Conservation (phyloP, 495 filamentous ascomycete genomes). For the Zalerion maritima region DNA sequence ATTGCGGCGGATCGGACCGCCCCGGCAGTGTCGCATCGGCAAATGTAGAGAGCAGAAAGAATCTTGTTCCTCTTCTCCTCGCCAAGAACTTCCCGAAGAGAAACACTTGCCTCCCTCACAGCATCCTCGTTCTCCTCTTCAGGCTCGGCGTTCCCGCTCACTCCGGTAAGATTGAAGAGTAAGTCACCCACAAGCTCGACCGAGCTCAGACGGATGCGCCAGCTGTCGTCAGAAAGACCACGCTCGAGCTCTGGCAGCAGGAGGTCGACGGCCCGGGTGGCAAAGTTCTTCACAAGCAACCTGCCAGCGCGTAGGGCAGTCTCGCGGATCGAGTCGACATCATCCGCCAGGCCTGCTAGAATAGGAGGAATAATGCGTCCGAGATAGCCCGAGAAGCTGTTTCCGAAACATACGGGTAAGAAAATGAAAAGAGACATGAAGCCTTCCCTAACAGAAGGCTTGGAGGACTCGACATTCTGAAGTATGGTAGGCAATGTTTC, state of each 20-base stretch:
- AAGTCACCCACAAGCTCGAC: constrained; percentile 95
- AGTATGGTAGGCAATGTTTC: constrained; percentile 93
- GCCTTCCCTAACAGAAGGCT: constrained; percentile 81
- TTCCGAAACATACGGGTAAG: constrained; percentile 95
- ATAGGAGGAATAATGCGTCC: constrained; percentile 94
- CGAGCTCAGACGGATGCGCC: constrained; percentile 92
- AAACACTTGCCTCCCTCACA: constrained; percentile 72
- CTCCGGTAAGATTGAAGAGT: constrained; percentile 94
- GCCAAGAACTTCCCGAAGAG: constrained; percentile 81
- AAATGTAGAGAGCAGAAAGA: constrained; percentile 88
- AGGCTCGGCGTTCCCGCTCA: constrained; percentile 63
- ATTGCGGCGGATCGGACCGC: constrained; percentile 83
- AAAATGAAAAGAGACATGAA: constrained; percentile 99
- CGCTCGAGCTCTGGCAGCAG: constrained; percentile 89
- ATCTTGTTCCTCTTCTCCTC: constrained; percentile 93
- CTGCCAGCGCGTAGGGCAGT: constrained; percentile 85
- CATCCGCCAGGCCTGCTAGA: constrained; percentile 84
- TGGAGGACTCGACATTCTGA: constrained; percentile 87
- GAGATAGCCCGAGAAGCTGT: constrained; percentile 93
- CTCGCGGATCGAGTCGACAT: constrained; percentile 88
- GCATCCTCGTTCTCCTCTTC: constrained; percentile 59
- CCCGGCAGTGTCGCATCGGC: constrained; percentile 90
- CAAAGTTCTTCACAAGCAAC: constrained; percentile 94
- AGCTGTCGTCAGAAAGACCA: constrained; percentile 85
- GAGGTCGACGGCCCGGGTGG: constrained; percentile 82